Conservation (phyloP, 2,329 filamentous ascomycete species). For the Xylaria sp. region DNA sequence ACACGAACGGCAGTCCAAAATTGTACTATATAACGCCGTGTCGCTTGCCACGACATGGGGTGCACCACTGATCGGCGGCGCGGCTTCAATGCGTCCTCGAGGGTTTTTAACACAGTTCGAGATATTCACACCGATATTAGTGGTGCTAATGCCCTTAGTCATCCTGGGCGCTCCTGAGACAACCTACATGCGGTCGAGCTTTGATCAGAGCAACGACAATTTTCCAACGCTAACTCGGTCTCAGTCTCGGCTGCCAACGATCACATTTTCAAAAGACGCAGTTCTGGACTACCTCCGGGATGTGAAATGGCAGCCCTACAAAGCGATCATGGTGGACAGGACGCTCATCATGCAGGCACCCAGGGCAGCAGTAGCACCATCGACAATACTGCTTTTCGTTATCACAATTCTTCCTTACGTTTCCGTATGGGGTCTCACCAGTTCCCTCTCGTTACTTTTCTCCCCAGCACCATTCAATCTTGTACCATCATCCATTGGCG, state of each 20-base stretch:
- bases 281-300: slow-evolving; percentile 53
- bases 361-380: slow-evolving; percentile 62
- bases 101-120: slow-evolving; percentile 63
- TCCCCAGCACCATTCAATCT: slow-evolving; percentile 58
- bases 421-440: slow-evolving; percentile 60
- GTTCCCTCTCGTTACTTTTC: slow-evolving; percentile 61
- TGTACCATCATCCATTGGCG: slow-evolving; percentile 55
- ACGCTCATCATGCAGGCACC: slow-evolving; percentile 57
- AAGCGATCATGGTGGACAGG: slow-evolving; percentile 45
- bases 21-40: slow-evolving; percentile 59
- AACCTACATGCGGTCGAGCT: slow-evolving; percentile 58
- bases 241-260: slow-evolving; percentile 40
- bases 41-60: slow-evolving; percentile 63
- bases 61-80: slow-evolving; percentile 64
- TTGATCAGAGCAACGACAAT: slow-evolving; percentile 38
- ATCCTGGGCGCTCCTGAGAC: slow-evolving; percentile 64
- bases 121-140: slow-evolving; percentile 62
- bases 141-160: slow-evolving; percentile 60
- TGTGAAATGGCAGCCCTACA: slow-evolving; percentile 56
- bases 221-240: slow-evolving; percentile 28
- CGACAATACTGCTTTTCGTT: slow-evolving; percentile 59
- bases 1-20: slow-evolving; percentile 61
- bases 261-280: slow-evolving; percentile 50
- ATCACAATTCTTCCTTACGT: slow-evolving; percentile 59
- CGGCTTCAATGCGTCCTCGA: slow-evolving; percentile 55